Base-by-base conservation (phyloP, 805 yeast species). In the Zygosaccharomyces kombuchaensis region DNA sequence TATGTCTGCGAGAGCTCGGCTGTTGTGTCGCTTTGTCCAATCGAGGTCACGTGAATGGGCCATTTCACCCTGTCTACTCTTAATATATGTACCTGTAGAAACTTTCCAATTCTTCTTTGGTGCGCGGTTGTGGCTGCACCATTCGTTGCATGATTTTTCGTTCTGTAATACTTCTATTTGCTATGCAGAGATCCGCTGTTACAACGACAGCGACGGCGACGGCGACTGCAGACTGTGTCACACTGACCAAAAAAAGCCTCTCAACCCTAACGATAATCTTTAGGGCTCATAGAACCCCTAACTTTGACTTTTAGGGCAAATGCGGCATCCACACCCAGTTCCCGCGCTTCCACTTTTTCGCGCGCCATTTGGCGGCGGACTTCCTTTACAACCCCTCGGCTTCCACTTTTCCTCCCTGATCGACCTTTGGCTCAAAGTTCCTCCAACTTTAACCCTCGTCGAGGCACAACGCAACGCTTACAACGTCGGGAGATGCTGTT, bases 401-500 rank as follows among this genome's bases (percentile, higher is more conserved):
- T 38, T 38, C 41, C 41, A 27, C 34, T 38, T 27, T 27, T 38
- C 29, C 34, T 31, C 41, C 31, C 13, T 27, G 41, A 38, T 27
- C 34, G 34, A 38, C 41, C 6, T 38, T 38, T 38, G 29, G n/a
- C 27, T 16, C 32, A 29, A 29, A 29, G 32, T 27, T 27, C 12
- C 17, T n/a, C 27, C 22, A 12, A 16, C 41, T 25, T 14, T 10
- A 31, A 27, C 29, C 41, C 29, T 27, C 21, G 16, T 27, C 21
- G 23, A 29, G 32, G 32, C 32, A 29, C 32, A 29, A 29, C 32
- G 41, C 41, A 38, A 38, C 34, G 13, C 41, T 38, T 38, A 22
- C 9, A 17, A 38, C 41, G 41, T 38, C 41, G 41, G 41, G 25
- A 38, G 41, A 38, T 22, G 41, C 41, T 38, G 9, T 8, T 27